phyloP scores from a whole-genome alignment of 805 yeast genomes.

The Metschnikowia aberdeeniae region DNA sequence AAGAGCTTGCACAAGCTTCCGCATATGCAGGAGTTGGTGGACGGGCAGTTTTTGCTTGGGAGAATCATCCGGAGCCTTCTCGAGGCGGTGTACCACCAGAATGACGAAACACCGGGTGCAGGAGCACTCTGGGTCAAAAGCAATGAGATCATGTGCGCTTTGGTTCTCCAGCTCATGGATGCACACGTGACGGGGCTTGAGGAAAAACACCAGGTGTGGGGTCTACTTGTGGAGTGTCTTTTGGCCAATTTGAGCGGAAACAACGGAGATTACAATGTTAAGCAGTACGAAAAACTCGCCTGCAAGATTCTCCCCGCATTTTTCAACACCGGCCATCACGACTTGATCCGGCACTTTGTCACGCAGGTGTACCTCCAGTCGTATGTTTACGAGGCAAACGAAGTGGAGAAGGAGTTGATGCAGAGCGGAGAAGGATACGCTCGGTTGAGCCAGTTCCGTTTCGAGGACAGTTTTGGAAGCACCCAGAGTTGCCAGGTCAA shows the following conservation, averaged over 20 bases:
- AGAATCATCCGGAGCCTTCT: constrained; percentile 44
- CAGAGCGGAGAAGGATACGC: constrained; percentile 13
- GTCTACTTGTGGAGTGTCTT: constrained; percentile 37
- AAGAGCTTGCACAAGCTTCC: constrained; percentile 28
- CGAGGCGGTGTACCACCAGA: constrained; percentile 47
- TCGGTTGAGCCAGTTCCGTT: constrained; percentile 28
- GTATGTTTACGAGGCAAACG: constrained; percentile 55
- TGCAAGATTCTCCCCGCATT: constrained; percentile 40
- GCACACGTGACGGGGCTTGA: constrained; percentile 10
- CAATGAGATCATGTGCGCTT: constrained; percentile 34
- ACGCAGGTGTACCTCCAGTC: constrained; percentile 55
- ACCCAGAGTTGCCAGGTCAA: constrained; percentile 47
- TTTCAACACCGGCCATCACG: constrained; percentile 11
- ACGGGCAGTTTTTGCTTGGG: constrained; percentile 40
- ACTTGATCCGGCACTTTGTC: constrained; percentile 41
- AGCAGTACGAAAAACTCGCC: constrained; percentile 42
- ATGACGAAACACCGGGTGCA: constrained; percentile 26
- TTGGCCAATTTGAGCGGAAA: constrained; percentile 37
- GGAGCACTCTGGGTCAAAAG: constrained; percentile 52
- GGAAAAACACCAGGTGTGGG: constrained; percentile 32
- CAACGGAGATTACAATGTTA: constrained; percentile 43
- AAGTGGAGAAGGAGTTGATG: constrained; percentile 37
- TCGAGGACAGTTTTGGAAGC: constrained; percentile 57
- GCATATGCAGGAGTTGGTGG: constrained; percentile 34
- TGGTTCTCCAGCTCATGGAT: constrained; percentile 30